Percentiles rank a stretch among this genome's conserved stretches.
Evolutionary conservation across 192 early-diverging fungal species (phyloP).

Genomic region (Backusella westeae): DNA sequence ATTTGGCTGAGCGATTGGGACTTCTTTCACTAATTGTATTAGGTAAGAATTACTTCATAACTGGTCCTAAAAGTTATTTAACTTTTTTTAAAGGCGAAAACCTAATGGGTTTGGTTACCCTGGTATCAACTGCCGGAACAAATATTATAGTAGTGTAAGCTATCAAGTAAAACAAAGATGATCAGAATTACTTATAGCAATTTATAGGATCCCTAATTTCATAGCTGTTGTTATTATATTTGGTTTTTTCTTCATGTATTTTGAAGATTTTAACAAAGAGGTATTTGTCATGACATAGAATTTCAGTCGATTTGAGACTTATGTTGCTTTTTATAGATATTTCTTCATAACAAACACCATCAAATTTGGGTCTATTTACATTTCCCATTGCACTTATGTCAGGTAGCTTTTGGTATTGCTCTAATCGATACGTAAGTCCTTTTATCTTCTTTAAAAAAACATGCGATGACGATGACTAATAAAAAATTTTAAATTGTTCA

Average conservation of each 20-base stretch:
- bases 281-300: background rate
- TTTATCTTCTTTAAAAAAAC: background rate
- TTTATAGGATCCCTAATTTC: conserved; percentile 32
- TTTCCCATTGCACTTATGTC: conserved; percentile 43
- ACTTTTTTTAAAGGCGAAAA: conserved; percentile 16
- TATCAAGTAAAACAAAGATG: background rate
- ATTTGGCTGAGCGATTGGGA: conserved; percentile 48
- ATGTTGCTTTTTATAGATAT: conserved; percentile 9
- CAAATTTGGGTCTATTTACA: conserved; percentile 50
- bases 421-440: conserved; percentile 29
- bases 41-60: background rate
- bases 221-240: conserved; percentile 48
- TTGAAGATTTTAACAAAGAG: conserved; percentile 52
- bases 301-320: background rate
- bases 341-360: conserved; percentile 29
- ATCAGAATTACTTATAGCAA: background rate
- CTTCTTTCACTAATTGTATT: conserved; percentile 49
- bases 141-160: conserved; percentile 30
- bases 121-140: conserved; percentile 22
- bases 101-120: conserved; percentile 28
- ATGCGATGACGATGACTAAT: background rate
- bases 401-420: conserved; percentile 44
- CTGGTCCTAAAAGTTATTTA: background rate
- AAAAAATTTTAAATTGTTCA: background rate
- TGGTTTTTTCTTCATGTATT: conserved; percentile 52